These are phyloP conservation scores for Stevia rebaudiana DNA, from an alignment of 140 eudicot species.

Conservation along the genomic window DNA sequence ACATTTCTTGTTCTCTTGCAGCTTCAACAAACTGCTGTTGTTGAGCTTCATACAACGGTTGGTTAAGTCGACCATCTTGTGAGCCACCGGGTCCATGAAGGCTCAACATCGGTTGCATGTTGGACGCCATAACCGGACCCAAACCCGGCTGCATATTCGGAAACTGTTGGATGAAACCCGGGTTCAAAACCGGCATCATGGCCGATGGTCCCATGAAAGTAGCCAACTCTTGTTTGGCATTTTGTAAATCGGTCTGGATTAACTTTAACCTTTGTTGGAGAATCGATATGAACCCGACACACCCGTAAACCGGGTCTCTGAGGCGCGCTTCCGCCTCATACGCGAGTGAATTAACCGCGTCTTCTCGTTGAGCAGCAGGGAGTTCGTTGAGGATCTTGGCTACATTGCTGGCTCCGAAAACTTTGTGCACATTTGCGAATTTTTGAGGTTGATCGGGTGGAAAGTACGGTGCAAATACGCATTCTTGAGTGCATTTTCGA, in stretches of 20 bases:
- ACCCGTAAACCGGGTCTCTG: slow-evolving; percentile 72
- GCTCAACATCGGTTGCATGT: slow-evolving; percentile 9
- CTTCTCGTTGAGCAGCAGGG: slow-evolving; percentile 47
- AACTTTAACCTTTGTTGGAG: slow-evolving; percentile 50
- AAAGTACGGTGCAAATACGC: slow-evolving; percentile 77
- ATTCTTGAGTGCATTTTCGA: slow-evolving; percentile 67
- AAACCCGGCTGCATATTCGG: slow-evolving; percentile 2
- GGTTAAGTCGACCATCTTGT: background rate
- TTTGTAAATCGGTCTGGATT: slow-evolving; percentile 36
- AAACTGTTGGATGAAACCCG: slow-evolving; percentile 33
- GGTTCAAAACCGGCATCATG: slow-evolving; percentile 33
- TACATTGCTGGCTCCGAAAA: slow-evolving; percentile 84
- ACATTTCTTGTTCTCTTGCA: slow-evolving; percentile 32
- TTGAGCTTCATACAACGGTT: background rate
- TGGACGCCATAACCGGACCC: slow-evolving; percentile 4
- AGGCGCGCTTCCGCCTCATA: slow-evolving; percentile 74
- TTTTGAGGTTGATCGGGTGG: slow-evolving; percentile 71
- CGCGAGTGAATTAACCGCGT: slow-evolving; percentile 63
- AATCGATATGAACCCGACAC: slow-evolving; percentile 65
- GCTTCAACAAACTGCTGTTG: background rate
- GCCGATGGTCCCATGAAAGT: slow-evolving; percentile 52
- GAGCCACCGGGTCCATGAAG: slow-evolving; percentile 1
- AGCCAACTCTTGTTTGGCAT: slow-evolving; percentile 54
- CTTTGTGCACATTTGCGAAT: slow-evolving; percentile 66
- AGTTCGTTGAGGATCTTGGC: slow-evolving; percentile 64